Evolutionary conservation across 345 rosid genomes (phyloP).

Genomic region (Aurinia saxatilis): DNA sequence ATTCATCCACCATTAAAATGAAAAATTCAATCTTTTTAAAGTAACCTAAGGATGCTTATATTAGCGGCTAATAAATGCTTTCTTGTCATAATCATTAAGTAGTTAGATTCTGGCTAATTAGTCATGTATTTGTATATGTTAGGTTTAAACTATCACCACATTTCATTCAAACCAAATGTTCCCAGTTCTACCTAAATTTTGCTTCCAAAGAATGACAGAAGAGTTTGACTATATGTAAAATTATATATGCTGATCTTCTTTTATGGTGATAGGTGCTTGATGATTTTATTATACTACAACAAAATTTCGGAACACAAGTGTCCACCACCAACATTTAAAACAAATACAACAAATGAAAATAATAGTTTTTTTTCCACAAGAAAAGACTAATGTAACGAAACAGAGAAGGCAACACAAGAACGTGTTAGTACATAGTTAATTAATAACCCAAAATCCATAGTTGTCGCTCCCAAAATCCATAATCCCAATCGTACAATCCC

Average conservation of each 20-base stretch:
- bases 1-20: slow-evolving; percentile 1
- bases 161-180: not conserved
- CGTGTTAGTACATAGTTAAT: too few species aligned
- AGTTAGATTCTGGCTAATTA: slow-evolving; percentile 6
- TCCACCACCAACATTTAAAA: not conserved
- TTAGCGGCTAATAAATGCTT: slow-evolving; percentile 19
- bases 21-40: not conserved
- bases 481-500: too few species aligned
- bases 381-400: not conserved
- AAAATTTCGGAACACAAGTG: not conserved
- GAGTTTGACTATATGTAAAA: not conserved
- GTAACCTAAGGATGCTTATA: slow-evolving; percentile 25
- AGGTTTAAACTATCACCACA: slow-evolving; percentile 3
- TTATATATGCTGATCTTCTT: not conserved
- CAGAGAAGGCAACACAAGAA: not conserved
- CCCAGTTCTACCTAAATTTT: slow-evolving; percentile 1
- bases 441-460: not conserved
- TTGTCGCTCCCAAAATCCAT: not conserved
- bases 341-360: not conserved
- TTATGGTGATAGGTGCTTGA: not conserved
- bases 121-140: not conserved
- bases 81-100: slow-evolving; percentile 20
- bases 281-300: not conserved
- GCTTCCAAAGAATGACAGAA: not conserved
- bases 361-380: not conserved